Percentiles rank a stretch among this genome's conserved stretches.
Evolutionary conservation across 352 stramenopile genomes (phyloP).

Genomic region (Globisporangium spinosum): DNA sequence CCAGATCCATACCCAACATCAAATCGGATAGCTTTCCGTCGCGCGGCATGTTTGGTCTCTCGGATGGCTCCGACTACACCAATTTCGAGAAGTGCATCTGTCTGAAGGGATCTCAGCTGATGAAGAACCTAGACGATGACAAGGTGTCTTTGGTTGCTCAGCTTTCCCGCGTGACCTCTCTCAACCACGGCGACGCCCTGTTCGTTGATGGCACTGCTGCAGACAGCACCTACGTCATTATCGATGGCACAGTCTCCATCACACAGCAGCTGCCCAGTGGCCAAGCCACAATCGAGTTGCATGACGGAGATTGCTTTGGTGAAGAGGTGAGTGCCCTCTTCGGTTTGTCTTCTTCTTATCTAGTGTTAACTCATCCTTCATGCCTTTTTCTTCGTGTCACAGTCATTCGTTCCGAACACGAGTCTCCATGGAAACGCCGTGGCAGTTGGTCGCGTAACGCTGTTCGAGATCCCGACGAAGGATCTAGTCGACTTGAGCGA

Average conservation of each 20-base stretch:
- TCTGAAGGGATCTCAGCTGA: constrained; percentile 77
- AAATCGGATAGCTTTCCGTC: constrained; percentile 1
- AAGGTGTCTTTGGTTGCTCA: constrained; percentile 79
- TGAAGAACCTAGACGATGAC: constrained; percentile 81
- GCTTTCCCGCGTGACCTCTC: constrained; percentile 55
- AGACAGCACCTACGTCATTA: constrained; percentile 57
- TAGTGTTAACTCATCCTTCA: constrained; percentile 2
- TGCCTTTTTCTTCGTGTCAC: constrained; percentile 1
- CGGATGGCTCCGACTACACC: constrained; percentile 59
- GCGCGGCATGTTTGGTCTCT: constrained; percentile 32
- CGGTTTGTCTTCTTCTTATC: constrained; percentile 13
- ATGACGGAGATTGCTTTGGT: constrained; percentile 75
- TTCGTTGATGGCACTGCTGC: constrained; percentile 44
- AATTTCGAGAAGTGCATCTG: constrained; percentile 86
- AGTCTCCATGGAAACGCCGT: constrained; percentile 40
- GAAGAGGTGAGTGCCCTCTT: constrained; percentile 46
- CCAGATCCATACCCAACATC: neutral
- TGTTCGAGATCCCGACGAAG: constrained; percentile 75
- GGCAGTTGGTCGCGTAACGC: constrained; percentile 47
- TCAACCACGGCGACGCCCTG: constrained; percentile 55
- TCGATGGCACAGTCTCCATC: constrained; percentile 70
- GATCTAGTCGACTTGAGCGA: constrained; percentile 78
- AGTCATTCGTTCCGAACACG: constrained; percentile 71
- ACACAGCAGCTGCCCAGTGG: constrained; percentile 19
- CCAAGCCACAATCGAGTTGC: constrained; percentile 40